phyloP scores from a whole-genome alignment of 768 basidiomycete genomes.

The Sporobolomyces phaffii region DNA sequence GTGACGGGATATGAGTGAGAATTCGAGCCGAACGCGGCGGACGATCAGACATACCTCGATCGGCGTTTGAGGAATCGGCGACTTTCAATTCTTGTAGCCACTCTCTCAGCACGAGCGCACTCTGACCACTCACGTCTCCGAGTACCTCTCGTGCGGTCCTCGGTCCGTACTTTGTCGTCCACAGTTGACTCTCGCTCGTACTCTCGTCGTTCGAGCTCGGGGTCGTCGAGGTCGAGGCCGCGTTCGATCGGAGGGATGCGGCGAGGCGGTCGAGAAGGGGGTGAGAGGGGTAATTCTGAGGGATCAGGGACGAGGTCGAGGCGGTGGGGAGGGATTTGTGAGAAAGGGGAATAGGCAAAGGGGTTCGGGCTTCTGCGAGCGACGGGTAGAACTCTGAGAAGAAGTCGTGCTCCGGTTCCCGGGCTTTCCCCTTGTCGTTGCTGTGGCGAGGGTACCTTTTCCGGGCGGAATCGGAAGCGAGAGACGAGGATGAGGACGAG shows the following conservation, averaged over 20 bases:
- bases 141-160: constrained; percentile 66
- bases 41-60: too few species aligned
- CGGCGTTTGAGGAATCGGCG: too few species aligned
- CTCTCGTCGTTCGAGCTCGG: neutral
- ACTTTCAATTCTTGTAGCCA: constrained; percentile 64
- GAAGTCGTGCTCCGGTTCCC: neutral
- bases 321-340: neutral
- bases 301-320: constrained; percentile 9
- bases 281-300: neutral
- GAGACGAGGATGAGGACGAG: neutral
- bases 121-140: constrained; percentile 59
- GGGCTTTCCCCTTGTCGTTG: constrained; percentile 1
- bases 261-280: constrained; percentile 31
- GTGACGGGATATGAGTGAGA: too few species aligned
- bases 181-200: constrained; percentile 49
- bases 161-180: constrained; percentile 73
- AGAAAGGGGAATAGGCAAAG: neutral
- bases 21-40: too few species aligned
- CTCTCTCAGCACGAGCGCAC: constrained; percentile 64
- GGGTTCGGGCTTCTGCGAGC: too few species aligned
- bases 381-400: too few species aligned
- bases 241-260: neutral
- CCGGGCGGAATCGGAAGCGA: neutral
- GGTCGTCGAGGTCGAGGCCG: neutral
- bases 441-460: neutral